Evolutionary conservation across 139 green algal genomes (phyloP).

Genomic region (Chlorella vulgaris): DNA sequence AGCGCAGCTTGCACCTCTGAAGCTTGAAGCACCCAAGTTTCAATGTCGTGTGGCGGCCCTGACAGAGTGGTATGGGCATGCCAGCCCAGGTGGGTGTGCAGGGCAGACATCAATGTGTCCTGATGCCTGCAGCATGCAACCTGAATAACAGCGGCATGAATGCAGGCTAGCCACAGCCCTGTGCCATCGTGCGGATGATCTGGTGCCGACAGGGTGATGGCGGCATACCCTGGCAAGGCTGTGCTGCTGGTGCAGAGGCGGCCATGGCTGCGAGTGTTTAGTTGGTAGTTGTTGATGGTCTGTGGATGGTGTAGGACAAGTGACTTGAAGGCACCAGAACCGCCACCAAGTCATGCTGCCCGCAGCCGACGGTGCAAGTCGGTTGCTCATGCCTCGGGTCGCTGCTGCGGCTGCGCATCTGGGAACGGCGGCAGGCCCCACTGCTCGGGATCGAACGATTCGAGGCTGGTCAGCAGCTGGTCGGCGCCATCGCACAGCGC

Average conservation of each 20-base stretch:
- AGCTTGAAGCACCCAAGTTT: too few species aligned
- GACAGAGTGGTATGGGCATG: too few species aligned
- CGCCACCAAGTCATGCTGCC: constrained; percentile 9
- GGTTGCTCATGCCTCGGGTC: too few species aligned
- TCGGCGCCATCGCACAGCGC: constrained; percentile 27
- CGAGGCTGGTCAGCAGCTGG: constrained; percentile 49
- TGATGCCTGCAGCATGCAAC: neutral
- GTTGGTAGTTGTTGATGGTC: too few species aligned
- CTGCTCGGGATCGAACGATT: constrained; percentile 43
- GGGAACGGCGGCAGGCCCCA: constrained; percentile 62
- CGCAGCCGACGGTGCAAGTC: neutral
- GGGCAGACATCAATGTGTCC: too few species aligned
- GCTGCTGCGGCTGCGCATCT: too few species aligned
- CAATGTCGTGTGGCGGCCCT: too few species aligned
- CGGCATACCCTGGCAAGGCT: neutral
- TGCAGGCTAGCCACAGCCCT: neutral
- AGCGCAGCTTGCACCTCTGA: too few species aligned
- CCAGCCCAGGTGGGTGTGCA: too few species aligned
- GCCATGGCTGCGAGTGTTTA: too few species aligned
- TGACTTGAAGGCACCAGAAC: too few species aligned
- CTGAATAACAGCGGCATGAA: neutral
- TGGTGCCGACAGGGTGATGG: neutral
- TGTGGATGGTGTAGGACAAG: too few species aligned
- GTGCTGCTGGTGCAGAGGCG: neutral
- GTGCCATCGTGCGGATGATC: neutral